These are phyloP conservation scores for Parascedosporium putredinis DNA, from an alignment of 2,329 filamentous ascomycete species.

Conservation along the genomic window DNA sequence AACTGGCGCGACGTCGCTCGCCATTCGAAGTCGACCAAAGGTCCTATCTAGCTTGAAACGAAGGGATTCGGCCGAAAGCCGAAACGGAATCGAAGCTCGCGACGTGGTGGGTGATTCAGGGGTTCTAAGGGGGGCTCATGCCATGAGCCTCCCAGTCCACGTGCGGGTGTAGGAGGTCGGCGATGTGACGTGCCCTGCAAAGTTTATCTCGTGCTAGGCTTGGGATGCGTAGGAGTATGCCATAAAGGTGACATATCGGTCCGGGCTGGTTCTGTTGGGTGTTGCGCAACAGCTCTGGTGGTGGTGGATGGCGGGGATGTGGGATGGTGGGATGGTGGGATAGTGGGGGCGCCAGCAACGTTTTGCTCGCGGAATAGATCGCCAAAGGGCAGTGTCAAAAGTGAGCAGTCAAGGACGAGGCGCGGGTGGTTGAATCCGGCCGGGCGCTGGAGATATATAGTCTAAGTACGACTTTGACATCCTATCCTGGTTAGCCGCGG, in stretches of 20 bases:
- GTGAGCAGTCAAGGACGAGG: background rate
- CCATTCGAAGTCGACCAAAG: conserved; percentile 3
- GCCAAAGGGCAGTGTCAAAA: background rate
- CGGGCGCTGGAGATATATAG: background rate
- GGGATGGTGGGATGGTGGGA: no score
- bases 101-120: no score
- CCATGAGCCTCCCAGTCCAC: background rate
- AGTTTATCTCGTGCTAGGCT: background rate
- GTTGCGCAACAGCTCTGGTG: background rate
- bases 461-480: background rate
- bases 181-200: background rate
- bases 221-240: background rate
- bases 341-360: no score
- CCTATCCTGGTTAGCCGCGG: background rate
- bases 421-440: background rate
- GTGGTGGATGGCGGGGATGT: no score
- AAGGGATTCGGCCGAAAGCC: conserved; percentile 1
- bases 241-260: background rate
- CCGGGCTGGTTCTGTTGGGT: background rate
- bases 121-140: no score
- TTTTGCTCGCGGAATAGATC: no score
- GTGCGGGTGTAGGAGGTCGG: background rate
- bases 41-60: conserved; percentile 6
- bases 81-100: background rate
- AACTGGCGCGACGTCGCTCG: conserved; percentile 5